Conservation (phyloP, 805 yeast genomes). For the Hanseniaspora occidentalis region DNA sequence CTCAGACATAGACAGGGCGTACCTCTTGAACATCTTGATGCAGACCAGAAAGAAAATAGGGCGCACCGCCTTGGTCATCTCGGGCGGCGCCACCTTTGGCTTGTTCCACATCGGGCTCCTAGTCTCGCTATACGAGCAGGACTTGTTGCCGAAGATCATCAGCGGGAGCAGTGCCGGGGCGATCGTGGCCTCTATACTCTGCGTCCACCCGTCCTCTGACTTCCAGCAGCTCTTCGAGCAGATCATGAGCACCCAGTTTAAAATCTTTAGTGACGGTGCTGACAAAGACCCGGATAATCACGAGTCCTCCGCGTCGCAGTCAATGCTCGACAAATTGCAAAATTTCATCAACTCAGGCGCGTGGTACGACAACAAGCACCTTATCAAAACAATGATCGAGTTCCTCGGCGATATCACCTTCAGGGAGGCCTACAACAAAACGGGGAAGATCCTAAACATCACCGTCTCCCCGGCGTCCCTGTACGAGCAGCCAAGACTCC, state of each 20-base stretch:
- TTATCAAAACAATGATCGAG: slow-evolving; percentile 60
- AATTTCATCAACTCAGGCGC: slow-evolving; percentile 69
- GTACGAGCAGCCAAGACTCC: slow-evolving; percentile 79
- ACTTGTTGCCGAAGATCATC: slow-evolving; percentile 71
- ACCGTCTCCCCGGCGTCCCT: slow-evolving; percentile 87
- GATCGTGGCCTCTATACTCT: slow-evolving; percentile 78
- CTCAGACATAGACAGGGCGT: slow-evolving; percentile 46
- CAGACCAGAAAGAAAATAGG: slow-evolving; percentile 90
- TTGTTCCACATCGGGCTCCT: slow-evolving; percentile 86
- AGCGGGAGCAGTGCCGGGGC: slow-evolving; percentile 97
- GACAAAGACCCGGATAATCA: slow-evolving; percentile 35
- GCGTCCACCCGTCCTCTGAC: slow-evolving; percentile 70
- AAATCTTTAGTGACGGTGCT: slow-evolving; percentile 47
- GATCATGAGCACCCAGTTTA: slow-evolving; percentile 32
- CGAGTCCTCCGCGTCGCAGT: slow-evolving; percentile 1
- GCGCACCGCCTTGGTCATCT: slow-evolving; percentile 82
- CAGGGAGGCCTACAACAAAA: slow-evolving; percentile 86
- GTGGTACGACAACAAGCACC: slow-evolving; percentile 66
- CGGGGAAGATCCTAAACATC: slow-evolving; percentile 85
- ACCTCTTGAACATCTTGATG: slow-evolving; percentile 62
- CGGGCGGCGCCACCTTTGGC: slow-evolving; percentile 96
- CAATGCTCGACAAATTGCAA: slow-evolving; percentile 19
- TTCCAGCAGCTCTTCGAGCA: slow-evolving; percentile 38
- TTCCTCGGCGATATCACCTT: slow-evolving; percentile 86
- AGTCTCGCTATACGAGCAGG: slow-evolving; percentile 60